These are phyloP conservation scores for Penicillium palitans DNA, from an alignment of 2,329 filamentous ascomycete genomes.

Conservation along the genomic window DNA sequence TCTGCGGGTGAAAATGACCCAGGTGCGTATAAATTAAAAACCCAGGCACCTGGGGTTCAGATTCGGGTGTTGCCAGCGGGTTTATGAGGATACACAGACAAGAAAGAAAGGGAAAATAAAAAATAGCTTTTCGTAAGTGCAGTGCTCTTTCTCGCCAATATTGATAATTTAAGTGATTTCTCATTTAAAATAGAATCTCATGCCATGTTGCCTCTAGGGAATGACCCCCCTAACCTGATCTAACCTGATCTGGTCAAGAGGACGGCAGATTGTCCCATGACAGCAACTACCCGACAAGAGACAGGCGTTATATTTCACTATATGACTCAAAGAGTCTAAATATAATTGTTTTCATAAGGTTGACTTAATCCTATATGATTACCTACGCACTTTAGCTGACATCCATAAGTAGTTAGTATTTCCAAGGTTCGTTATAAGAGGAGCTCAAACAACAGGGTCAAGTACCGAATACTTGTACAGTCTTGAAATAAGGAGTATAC, in stretches of 20 bases:
- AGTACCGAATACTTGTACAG: too few species aligned
- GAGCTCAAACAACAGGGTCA: too few species aligned
- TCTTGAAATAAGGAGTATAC: neutral
- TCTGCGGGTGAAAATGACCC: constrained; percentile 16
- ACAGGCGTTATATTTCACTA: neutral
- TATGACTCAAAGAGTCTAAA: neutral
- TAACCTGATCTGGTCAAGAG: constrained; percentile 2
- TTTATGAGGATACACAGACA: neutral
- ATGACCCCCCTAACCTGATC: neutral
- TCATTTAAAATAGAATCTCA: neutral
- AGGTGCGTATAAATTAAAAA: neutral
- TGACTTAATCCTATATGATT: neutral
- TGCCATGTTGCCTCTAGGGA: neutral
- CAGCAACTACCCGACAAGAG: neutral
- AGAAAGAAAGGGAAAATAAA: neutral
- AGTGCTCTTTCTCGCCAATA: too few species aligned
- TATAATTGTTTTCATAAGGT: too few species aligned
- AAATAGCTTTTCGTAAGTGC: neutral
- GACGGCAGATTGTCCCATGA: constrained; percentile 5
- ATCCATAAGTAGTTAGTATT: neutral
- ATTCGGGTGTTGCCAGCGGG: neutral
- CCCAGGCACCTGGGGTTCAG: neutral
- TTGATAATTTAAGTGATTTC: neutral
- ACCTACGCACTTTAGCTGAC: neutral
- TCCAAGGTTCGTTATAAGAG: too few species aligned